A percentile compares a stretch with the other conserved stretches of the same genome.
These are phyloP conservation scores for Carallia brachiata DNA, from an alignment of 345 rosid genomes.

Conservation along the genomic window DNA sequence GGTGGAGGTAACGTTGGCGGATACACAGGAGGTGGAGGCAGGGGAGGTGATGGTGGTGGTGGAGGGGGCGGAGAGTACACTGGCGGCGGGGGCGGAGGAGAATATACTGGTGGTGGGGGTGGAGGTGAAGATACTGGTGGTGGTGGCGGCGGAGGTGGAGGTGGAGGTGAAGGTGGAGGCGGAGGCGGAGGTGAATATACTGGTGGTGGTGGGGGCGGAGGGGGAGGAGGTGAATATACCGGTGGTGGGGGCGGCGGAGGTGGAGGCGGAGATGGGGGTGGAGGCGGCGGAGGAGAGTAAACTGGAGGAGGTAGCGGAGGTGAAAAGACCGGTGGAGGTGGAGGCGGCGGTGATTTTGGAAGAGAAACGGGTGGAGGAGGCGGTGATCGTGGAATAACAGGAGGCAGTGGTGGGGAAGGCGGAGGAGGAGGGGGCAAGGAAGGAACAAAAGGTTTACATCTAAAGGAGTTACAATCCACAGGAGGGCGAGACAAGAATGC, in stretches of 20 bases:
- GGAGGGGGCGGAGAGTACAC: constrained; percentile 44
- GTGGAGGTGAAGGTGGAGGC: constrained; percentile 16
- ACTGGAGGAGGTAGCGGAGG: constrained; percentile 32
- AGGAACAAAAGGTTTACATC: constrained; percentile 66
- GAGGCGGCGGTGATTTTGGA: constrained; percentile 19
- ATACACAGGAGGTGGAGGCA: constrained; percentile 19
- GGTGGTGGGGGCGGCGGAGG: constrained; percentile 20
- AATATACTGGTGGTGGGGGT: constrained; percentile 25
- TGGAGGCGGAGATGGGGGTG: constrained; percentile 14
- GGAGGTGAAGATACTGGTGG: constrained; percentile 30
- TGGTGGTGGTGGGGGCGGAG: constrained; percentile 17
- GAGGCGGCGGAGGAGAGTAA: constrained; percentile 23
- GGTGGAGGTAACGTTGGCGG: constrained; percentile 25
- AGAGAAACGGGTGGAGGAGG: constrained; percentile 24
- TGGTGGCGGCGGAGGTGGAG: constrained; percentile 20
- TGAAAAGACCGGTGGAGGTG: constrained; percentile 18
- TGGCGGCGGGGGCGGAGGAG: constrained; percentile 42
- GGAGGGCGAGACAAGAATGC: constrained; percentile 53
- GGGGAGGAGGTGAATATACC: constrained; percentile 19
- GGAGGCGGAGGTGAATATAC: constrained; percentile 36
- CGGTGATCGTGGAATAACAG: background rate
- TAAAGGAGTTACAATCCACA: constrained; percentile 63
- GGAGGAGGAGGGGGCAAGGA: constrained; percentile 22
- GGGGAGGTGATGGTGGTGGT: background rate
- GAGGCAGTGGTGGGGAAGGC: too few species aligned